Conservation (phyloP, 768 basidiomycete species). For the Ephemerocybe angulata region DNA sequence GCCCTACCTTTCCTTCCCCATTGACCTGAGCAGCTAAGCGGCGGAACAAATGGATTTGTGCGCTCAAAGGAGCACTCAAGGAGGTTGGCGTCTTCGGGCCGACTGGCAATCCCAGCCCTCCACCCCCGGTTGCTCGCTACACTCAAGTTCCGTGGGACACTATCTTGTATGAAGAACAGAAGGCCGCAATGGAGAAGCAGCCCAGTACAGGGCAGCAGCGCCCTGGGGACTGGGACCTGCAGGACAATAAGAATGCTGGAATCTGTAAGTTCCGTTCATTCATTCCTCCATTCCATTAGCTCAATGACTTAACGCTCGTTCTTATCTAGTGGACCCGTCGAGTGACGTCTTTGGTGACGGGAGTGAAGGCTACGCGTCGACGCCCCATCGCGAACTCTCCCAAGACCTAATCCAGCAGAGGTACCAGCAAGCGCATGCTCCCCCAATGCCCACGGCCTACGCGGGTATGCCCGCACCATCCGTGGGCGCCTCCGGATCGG, state of each 20-base stretch:
- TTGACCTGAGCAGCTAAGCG: conserved; percentile 50
- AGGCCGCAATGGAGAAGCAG: conserved; percentile 23
- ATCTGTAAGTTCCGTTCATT: neutral
- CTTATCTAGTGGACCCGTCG: neutral
- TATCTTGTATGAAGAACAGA: conserved; percentile 40
- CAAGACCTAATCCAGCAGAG: neutral
- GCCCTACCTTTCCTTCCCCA: conserved; percentile 7
- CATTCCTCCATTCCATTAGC: neutral
- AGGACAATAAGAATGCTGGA: conserved; percentile 41
- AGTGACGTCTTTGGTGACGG: conserved; percentile 1
- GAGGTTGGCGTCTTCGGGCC: conserved; percentile 73
- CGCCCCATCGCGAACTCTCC: neutral
- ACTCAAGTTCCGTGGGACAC: conserved; percentile 74
- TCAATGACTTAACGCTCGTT: neutral
- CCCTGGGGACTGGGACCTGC: conserved; percentile 48
- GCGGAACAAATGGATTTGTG: conserved; percentile 91
- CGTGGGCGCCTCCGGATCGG: neutral
- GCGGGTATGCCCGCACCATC: conserved; percentile 10
- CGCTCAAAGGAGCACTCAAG: conserved; percentile 67
- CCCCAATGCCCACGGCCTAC: neutral
- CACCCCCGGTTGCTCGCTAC: conserved; percentile 55
- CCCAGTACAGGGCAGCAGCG: conserved; percentile 11
- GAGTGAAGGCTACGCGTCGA: neutral
- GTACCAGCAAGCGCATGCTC: neutral
- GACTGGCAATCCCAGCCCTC: conserved; percentile 49